Percentiles rank a stretch among this genome's conserved stretches.
phyloP scores from a whole-genome alignment of 768 basidiomycete species.

The Pisolithus microcarpus region DNA sequence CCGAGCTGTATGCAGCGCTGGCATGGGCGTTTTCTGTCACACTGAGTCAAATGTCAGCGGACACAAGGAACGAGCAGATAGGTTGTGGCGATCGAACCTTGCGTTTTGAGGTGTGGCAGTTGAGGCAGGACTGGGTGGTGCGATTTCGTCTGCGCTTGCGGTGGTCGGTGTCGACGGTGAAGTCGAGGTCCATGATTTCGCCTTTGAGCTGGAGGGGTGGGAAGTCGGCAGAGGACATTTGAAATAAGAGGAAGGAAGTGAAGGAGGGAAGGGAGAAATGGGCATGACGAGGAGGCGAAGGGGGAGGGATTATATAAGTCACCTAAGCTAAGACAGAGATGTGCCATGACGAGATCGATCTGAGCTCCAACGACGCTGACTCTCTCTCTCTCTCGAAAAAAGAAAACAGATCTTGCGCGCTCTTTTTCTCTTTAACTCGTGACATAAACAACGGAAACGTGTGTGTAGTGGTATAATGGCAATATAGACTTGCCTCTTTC shows the following conservation, averaged over 20 bases:
- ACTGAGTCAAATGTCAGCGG: constrained; percentile 38
- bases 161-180: constrained; percentile 64
- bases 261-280: constrained; percentile 29
- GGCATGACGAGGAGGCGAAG: constrained; percentile 35
- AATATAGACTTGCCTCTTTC: neutral
- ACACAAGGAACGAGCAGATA: constrained; percentile 2
- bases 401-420: neutral
- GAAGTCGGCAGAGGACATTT: constrained; percentile 38
- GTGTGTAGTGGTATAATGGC: neutral
- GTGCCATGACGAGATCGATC: too few relatives aligned
- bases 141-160: constrained; percentile 85
- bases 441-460: neutral
- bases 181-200: constrained; percentile 74
- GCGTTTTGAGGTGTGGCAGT: constrained; percentile 91
- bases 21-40: constrained; percentile 88
- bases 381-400: too few relatives aligned
- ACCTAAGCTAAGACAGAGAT: too few relatives aligned
- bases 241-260: constrained; percentile 41
- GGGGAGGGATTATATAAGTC: constrained; percentile 40
- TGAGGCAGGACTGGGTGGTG: constrained; percentile 80
- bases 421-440: neutral
- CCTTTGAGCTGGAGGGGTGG: constrained; percentile 58
- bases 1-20: constrained; percentile 86
- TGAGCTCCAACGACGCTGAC: too few relatives aligned
- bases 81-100: constrained; percentile 47